These are phyloP conservation scores for Petunia secreta DNA, from an alignment of 257 asterid genomes.

Conservation along the genomic window DNA sequence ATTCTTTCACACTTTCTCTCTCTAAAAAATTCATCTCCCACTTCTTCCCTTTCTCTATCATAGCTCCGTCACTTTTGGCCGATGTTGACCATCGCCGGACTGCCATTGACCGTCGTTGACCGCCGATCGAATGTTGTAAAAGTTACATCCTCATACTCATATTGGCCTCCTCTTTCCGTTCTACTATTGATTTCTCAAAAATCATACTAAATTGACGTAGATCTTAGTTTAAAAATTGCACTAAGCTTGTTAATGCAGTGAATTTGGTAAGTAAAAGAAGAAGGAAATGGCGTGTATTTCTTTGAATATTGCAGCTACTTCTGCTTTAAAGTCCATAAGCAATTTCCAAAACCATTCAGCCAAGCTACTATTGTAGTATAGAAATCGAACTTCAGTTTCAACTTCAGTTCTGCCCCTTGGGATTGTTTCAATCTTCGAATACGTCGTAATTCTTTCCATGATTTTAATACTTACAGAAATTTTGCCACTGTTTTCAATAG, in stretches of 20 bases:
- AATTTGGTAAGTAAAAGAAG: neutral
- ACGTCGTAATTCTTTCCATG: conserved; percentile 34
- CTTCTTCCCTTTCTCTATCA: too few species aligned
- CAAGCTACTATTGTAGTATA: conserved; percentile 15
- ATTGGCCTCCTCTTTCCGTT: too few species aligned
- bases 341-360: conserved; percentile 25
- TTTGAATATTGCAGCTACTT: conserved; percentile 22
- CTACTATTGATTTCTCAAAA: too few species aligned
- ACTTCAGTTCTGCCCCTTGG: conserved; percentile 33
- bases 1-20: too few species aligned
- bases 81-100: too few species aligned
- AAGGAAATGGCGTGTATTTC: conserved; percentile 43
- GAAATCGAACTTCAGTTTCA: neutral
- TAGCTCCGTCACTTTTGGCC: too few species aligned
- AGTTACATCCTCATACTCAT: too few species aligned
- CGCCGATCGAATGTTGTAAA: too few species aligned
- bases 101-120: too few species aligned
- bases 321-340: conserved; percentile 31
- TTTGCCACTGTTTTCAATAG: conserved; percentile 38
- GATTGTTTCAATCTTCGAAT: conserved; percentile 32
- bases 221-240: too few species aligned
- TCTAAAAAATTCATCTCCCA: too few species aligned
- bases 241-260: neutral
- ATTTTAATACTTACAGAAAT: conserved; percentile 26
- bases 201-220: too few species aligned